These are phyloP conservation scores for Maudiozyma saulgeensis DNA, from an alignment of 805 yeast species.

Conservation along the genomic window DNA sequence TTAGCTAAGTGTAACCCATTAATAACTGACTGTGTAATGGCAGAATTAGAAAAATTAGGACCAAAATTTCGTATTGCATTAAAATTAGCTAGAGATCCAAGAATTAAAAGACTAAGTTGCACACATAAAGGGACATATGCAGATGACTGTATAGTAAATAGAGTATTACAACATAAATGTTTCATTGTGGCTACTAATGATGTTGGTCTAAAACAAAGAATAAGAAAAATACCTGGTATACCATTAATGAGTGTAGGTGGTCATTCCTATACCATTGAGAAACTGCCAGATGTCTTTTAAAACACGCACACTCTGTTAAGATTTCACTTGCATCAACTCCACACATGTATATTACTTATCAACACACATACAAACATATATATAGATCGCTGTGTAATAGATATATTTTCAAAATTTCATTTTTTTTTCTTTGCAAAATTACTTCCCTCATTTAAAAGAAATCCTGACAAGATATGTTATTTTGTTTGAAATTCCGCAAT, in stretches of 20 bases:
- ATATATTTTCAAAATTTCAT: no score
- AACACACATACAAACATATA: not conserved
- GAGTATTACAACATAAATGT: constrained; percentile 94
- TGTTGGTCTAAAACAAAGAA: constrained; percentile 89
- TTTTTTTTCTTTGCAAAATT: no score
- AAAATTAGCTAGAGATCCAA: constrained; percentile 85
- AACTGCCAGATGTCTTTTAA: constrained; percentile 87
- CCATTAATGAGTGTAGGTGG: constrained; percentile 96
- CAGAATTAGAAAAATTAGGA: constrained; percentile 92
- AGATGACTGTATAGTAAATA: constrained; percentile 89
- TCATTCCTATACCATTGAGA: constrained; percentile 83
- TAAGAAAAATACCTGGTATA: constrained; percentile 94
- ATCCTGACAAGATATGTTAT: no score
- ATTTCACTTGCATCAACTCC: no score
- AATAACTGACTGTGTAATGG: constrained; percentile 95
- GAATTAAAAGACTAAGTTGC: constrained; percentile 79
- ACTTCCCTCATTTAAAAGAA: no score
- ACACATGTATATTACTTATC: not conserved
- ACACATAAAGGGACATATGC: constrained; percentile 96
- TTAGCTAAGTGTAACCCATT: constrained; percentile 93
- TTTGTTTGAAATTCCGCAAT: no score
- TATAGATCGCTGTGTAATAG: no score
- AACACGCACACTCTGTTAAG: not conserved
- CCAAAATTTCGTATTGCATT: constrained; percentile 91
- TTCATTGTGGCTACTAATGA: constrained; percentile 96